Evolutionary conservation across 2,329 filamentous ascomycete species (phyloP).

Genomic region (Epichloe scottii): DNA sequence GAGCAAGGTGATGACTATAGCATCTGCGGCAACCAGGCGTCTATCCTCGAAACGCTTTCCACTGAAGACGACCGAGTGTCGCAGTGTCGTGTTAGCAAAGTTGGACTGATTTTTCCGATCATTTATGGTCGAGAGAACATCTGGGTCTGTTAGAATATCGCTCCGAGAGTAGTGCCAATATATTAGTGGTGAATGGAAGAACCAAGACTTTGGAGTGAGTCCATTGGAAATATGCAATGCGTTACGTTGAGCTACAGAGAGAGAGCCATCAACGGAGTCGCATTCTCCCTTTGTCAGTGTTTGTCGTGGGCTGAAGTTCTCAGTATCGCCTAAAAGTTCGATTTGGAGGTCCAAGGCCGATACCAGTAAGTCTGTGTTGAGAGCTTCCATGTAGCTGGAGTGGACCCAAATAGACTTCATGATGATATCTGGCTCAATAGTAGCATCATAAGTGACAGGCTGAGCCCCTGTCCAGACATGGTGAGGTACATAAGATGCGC

Average conservation of each 20-base stretch:
- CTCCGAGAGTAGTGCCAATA: slow-evolving; percentile 63
- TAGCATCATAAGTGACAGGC: slow-evolving; percentile 40
- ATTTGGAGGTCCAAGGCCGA: slow-evolving; percentile 60
- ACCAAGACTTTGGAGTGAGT: slow-evolving; percentile 53
- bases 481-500: slow-evolving; percentile 58
- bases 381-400: slow-evolving; percentile 66
- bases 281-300: slow-evolving; percentile 14
- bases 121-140: slow-evolving; percentile 61
- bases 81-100: slow-evolving; percentile 59
- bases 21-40: slow-evolving; percentile 58
- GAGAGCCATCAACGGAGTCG: slow-evolving; percentile 19
- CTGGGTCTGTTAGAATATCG: slow-evolving; percentile 42
- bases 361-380: slow-evolving; percentile 51
- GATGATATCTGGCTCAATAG: slow-evolving; percentile 53
- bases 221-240: slow-evolving; percentile 47
- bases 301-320: slow-evolving; percentile 39
- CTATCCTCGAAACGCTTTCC: slow-evolving; percentile 64
- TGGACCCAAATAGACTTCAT: slow-evolving; percentile 77
- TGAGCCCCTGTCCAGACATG: slow-evolving; percentile 73
- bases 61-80: slow-evolving; percentile 70
- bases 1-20: slow-evolving; percentile 65
- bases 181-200: slow-evolving; percentile 70
- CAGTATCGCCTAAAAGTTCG: slow-evolving; percentile 49
- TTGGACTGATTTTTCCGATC: slow-evolving; percentile 47
- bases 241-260: slow-evolving; percentile 36